Evolutionary conservation across 345 rosid species (phyloP).

Genomic region (Populus davidiana): DNA sequence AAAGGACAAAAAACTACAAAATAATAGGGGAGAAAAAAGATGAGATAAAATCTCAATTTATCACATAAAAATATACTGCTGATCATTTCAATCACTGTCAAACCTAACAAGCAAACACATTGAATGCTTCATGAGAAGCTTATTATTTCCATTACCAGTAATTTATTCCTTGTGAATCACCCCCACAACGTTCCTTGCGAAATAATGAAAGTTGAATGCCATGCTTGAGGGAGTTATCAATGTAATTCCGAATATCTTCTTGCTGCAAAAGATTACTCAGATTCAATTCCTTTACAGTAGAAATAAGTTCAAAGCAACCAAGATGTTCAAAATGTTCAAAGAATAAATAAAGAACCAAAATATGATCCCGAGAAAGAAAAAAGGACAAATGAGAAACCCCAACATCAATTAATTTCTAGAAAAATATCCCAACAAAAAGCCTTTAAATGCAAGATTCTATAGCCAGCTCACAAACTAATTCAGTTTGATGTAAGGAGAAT

Average conservation of each 20-base stretch:
- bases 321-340: background rate
- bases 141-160: slow-evolving; percentile 59
- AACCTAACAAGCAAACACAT: background rate
- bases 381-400: background rate
- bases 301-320: background rate
- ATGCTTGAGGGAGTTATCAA: slow-evolving; percentile 83
- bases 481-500: background rate
- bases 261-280: slow-evolving; percentile 54
- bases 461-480: background rate
- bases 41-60: background rate
- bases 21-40: background rate
- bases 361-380: background rate
- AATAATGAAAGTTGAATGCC: slow-evolving; percentile 77
- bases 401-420: background rate
- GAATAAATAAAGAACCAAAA: background rate
- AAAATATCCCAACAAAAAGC: background rate
- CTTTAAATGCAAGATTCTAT: background rate
- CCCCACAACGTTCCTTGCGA: slow-evolving; percentile 92
- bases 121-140: slow-evolving; percentile 10
- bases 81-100: background rate
- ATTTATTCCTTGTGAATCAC: slow-evolving; percentile 89
- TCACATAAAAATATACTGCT: background rate
- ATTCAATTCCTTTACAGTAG: slow-evolving; percentile 15
- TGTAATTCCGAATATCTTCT: slow-evolving; percentile 89
- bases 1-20: background rate